These are phyloP conservation scores for Geoglossum glabrum DNA, from an alignment of 495 filamentous ascomycete species.

Conservation along the genomic window DNA sequence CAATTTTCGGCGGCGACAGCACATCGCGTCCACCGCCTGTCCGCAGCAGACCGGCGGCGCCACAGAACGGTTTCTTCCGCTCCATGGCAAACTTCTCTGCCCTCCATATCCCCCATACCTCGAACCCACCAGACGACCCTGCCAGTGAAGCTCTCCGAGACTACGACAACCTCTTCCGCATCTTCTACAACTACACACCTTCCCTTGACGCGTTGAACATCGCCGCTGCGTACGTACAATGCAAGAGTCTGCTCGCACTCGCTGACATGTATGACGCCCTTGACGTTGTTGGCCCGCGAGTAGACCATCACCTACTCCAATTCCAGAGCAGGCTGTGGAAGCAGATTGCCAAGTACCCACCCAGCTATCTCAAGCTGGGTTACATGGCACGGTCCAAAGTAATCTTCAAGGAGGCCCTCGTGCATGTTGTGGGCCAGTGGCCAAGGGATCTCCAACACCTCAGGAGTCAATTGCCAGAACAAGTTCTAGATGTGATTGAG, in stretches of 20 bases:
- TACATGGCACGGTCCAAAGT: conserved; percentile 66
- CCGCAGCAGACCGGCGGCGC: conserved; percentile 32
- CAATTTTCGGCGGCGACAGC: conserved; percentile 27
- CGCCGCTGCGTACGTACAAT: conserved; percentile 75
- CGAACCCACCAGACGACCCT: conserved; percentile 21
- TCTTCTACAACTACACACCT: conserved; percentile 83
- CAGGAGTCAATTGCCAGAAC: conserved; percentile 49
- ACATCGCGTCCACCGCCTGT: conserved; percentile 21
- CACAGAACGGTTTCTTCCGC: conserved; percentile 53
- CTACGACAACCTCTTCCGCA: conserved; percentile 82
- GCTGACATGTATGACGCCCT: conserved; percentile 88
- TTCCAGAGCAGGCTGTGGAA: conserved; percentile 81
- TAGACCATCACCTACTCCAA: conserved; percentile 79
- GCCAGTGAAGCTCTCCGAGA: conserved; percentile 58
- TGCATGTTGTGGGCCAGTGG: conserved; percentile 88
- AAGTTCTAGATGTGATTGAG: conserved; percentile 81
- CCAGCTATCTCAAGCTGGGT: conserved; percentile 73
- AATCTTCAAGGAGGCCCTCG: conserved; percentile 75
- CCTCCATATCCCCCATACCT: conserved; percentile 28
- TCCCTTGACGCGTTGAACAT: conserved; percentile 65
- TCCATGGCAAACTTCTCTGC: conserved; percentile 59
- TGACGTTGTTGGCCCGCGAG: conserved; percentile 65
- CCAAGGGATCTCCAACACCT: conserved; percentile 59
- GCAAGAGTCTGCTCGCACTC: conserved; percentile 63
- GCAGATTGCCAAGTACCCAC: conserved; percentile 85